These are phyloP conservation scores for Endoconidiophora polonica DNA, from an alignment of 2,329 filamentous ascomycete genomes.

Conservation along the genomic window DNA sequence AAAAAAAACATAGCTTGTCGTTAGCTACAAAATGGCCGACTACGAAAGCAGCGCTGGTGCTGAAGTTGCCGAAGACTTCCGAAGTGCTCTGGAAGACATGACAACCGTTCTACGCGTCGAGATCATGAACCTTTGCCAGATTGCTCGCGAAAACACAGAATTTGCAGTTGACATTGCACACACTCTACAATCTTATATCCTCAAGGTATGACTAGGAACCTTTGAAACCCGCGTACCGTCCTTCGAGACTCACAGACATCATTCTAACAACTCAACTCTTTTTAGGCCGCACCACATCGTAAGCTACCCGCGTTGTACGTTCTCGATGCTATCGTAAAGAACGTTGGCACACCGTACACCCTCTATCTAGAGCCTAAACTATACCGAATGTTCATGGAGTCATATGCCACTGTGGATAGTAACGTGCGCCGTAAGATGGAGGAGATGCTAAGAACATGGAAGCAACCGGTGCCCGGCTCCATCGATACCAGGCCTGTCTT, in stretches of 20 bases:
- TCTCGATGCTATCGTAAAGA: slow-evolving; percentile 95
- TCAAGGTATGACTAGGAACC: slow-evolving; percentile 51
- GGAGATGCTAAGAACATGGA: slow-evolving; percentile 96
- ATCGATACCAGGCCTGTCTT: slow-evolving; percentile 89
- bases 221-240: neutral
- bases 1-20: too few relatives aligned
- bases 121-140: slow-evolving; percentile 93
- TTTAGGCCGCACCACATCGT: slow-evolving; percentile 67
- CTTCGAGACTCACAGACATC: neutral
- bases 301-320: slow-evolving; percentile 95
- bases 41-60: slow-evolving; percentile 12
- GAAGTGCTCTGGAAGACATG: slow-evolving; percentile 80
- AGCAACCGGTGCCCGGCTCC: slow-evolving; percentile 85
- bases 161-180: slow-evolving; percentile 86
- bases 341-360: slow-evolving; percentile 94
- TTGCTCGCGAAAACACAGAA: slow-evolving; percentile 93
- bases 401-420: slow-evolving; percentile 76
- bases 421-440: slow-evolving; percentile 80
- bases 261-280: slow-evolving; percentile 12
- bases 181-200: slow-evolving; percentile 82
- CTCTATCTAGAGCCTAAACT: slow-evolving; percentile 85
- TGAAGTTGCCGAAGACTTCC: slow-evolving; percentile 90
- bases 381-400: slow-evolving; percentile 91
- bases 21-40: slow-evolving; percentile 4
- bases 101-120: slow-evolving; percentile 83